Conservation (phyloP, 768 basidiomycete genomes). For the Naematelia aurantialba region DNA sequence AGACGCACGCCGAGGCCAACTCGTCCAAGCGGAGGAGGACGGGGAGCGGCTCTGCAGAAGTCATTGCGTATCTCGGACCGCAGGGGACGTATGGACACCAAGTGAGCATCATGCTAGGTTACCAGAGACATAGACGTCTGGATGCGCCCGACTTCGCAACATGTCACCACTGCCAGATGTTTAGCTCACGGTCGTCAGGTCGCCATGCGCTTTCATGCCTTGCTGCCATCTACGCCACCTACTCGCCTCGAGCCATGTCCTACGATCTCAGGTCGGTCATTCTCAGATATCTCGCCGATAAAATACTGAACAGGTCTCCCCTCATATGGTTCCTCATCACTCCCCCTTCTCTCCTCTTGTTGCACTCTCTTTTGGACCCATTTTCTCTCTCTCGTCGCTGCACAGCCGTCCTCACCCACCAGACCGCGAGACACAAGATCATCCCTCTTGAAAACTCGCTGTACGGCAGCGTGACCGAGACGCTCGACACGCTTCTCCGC, state of each 20-base stretch:
- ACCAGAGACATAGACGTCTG: too few species aligned
- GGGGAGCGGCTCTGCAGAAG: neutral
- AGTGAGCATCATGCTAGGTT: constrained; percentile 21
- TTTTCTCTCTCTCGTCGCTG: neutral
- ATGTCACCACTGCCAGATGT: too few species aligned
- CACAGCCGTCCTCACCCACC: neutral
- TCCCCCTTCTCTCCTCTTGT: too few species aligned
- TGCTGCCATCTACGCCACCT: neutral
- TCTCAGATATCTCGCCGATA: neutral
- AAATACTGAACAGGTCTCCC: too few species aligned
- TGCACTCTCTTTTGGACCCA: too few species aligned
- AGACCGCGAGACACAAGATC: constrained; percentile 13
- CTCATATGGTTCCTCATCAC: too few species aligned
- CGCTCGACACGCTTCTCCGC: constrained; percentile 34
- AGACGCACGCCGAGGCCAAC: neutral
- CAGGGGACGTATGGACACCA: constrained; percentile 42
- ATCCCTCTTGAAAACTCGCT: constrained; percentile 47
- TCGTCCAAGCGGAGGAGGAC: neutral
- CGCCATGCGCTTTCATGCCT: neutral
- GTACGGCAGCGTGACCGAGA: constrained; percentile 45
- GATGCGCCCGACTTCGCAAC: too few species aligned
- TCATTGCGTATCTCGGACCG: constrained; percentile 41
- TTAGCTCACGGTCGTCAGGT: neutral
- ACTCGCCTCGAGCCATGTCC: constrained; percentile 15
- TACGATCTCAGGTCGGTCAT: neutral